A percentile compares a stretch with the other conserved stretches of the same genome.
Evolutionary conservation across 305 asterid genomes (phyloP).

Genomic region (Solanum hybrid): DNA sequence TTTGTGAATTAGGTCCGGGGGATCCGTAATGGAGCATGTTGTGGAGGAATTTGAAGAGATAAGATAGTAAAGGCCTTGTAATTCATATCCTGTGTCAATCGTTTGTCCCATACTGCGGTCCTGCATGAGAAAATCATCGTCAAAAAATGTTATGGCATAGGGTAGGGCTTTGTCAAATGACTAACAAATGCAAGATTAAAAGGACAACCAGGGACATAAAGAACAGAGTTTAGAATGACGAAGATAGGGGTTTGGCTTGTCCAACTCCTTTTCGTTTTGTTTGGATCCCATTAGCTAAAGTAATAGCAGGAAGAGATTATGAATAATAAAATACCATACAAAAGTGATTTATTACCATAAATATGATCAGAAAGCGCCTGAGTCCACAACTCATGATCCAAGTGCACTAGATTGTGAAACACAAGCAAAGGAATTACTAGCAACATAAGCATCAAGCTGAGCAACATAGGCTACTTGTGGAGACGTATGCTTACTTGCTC

Average conservation of each 20-base stretch:
- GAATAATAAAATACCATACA: neutral
- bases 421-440: neutral
- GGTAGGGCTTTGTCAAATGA: neutral
- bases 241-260: neutral
- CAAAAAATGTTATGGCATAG: neutral
- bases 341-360: neutral
- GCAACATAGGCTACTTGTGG: neutral
- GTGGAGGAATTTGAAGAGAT: neutral
- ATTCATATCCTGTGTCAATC: neutral
- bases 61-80: neutral
- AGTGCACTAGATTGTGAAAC: neutral
- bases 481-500: neutral
- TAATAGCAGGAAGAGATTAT: neutral
- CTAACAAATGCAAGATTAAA: neutral
- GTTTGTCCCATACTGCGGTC: neutral
- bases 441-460: neutral
- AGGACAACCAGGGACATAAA: neutral
- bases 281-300: neutral
- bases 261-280: neutral
- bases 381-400: neutral
- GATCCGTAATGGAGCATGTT: neutral
- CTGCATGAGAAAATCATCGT: neutral
- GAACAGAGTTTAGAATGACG: neutral
- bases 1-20: neutral
- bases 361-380: neutral